Base-by-base conservation (phyloP, 306 rosid species). In the Quercus gilva region DNA sequence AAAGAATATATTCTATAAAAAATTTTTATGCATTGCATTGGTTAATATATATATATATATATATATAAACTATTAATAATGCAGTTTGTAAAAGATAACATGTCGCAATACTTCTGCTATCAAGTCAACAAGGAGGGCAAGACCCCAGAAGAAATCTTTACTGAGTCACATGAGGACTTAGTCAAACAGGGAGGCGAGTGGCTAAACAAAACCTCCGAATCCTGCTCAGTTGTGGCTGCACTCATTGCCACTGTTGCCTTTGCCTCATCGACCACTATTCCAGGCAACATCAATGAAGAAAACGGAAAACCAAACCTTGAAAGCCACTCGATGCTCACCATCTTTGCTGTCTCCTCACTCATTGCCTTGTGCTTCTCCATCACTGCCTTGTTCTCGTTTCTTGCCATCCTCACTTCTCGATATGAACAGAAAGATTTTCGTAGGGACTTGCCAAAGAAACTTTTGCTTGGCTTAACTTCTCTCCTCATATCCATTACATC, bases 141-240 rank as follows among this genome's bases (percentile, higher is more conserved):
- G 75, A 88, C 91, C 1, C 79, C 92, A 31, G 74, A 18, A 26
- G 74, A 87, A 1, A 53, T 88, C 31, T 88, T 90, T 85, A 41
- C 52, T 5, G 45, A 78, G 25, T 64, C 84, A 19, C 91, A 90
- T 76, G 11, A 26, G 17, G 29, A 70, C 0, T 77, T 87, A 2
- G 55, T 80, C 26, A 58, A 60, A 55, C 57, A 31, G 1, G 89
- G 91, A 0, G 79, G 82, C 1, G 59, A 79, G 1, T 90, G 92
- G 94, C 82, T 87, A 3, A 80, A 71, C 13, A 80, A 29, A 52
- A 85, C 87, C 65, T 76, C 92, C 0, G 77, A 82, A 23, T 85
- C 92, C 0, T 88, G 92, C 85, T 88, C 92, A 0, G 21, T 88
- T 15, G 90, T 88, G 65, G 89, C 90, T 2, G 85, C 90, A n/a